phyloP scores from a whole-genome alignment of 805 yeast genomes.

The Candida oleophila region DNA sequence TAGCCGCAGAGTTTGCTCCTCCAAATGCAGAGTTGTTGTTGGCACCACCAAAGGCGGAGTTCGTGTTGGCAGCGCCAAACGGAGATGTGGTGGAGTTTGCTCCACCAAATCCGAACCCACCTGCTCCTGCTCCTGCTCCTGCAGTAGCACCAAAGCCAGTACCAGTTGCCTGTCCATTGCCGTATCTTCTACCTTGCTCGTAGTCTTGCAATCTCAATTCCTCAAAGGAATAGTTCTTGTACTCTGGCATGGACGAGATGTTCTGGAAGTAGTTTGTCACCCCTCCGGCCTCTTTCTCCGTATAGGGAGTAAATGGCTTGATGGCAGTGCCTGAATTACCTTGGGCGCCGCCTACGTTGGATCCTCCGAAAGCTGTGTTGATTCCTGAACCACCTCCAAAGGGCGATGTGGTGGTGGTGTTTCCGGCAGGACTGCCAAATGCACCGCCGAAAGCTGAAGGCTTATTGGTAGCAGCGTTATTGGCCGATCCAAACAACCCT shows the following conservation, averaged over 20 bases:
- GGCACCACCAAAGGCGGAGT: slow-evolving; percentile 19
- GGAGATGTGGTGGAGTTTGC: slow-evolving; percentile 16
- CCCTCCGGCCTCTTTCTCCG: slow-evolving; percentile 69
- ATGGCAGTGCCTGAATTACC: slow-evolving; percentile 66
- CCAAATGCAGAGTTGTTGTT: slow-evolving; percentile 35
- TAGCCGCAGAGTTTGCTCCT: slow-evolving; percentile 15
- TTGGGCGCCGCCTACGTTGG: slow-evolving; percentile 26
- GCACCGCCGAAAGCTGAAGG: slow-evolving; percentile 18
- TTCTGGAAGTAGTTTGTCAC: slow-evolving; percentile 61
- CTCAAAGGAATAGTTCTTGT: slow-evolving; percentile 75
- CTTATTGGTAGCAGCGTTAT: slow-evolving; percentile 9
- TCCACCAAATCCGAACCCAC: slow-evolving; percentile 18
- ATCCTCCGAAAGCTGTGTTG: slow-evolving; percentile 16
- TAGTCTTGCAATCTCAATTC: slow-evolving; percentile 91
- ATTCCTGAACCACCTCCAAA: slow-evolving; percentile 17
- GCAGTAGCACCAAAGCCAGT: slow-evolving; percentile 26
- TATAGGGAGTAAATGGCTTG: slow-evolving; percentile 65
- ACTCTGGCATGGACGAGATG: slow-evolving; percentile 88
- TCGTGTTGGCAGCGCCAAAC: slow-evolving; percentile 19
- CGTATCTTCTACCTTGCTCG: slow-evolving; percentile 64
- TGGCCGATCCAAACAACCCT: slow-evolving; percentile 7
- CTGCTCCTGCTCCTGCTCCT: slow-evolving; percentile 21
- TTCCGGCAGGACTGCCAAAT: slow-evolving; percentile 25
- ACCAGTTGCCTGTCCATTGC: slow-evolving; percentile 33
- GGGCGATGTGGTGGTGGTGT: slow-evolving; percentile 18